These are phyloP conservation scores for Austroboletus festivus DNA, from an alignment of 768 basidiomycete genomes.

Conservation along the genomic window DNA sequence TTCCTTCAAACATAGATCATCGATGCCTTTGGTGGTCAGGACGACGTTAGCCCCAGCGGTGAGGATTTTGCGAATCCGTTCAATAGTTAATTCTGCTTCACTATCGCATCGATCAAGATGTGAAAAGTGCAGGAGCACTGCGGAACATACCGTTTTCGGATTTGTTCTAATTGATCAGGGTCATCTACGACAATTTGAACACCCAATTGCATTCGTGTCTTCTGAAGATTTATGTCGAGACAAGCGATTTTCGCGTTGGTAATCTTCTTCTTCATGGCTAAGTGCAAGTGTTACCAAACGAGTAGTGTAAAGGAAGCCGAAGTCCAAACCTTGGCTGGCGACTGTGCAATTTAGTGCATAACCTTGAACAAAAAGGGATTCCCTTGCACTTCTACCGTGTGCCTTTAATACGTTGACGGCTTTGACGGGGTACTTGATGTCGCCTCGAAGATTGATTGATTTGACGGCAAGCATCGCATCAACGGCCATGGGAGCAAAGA, in stretches of 20 bases:
- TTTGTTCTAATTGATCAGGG: constrained; percentile 94
- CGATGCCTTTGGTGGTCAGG: constrained; percentile 97
- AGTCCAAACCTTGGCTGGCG: constrained; percentile 87
- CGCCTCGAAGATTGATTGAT: constrained; percentile 89
- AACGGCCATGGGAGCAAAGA: constrained; percentile 98
- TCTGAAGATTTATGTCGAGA: constrained; percentile 96
- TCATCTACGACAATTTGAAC: constrained; percentile 97
- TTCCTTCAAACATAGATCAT: constrained; percentile 96
- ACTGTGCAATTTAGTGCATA: constrained; percentile 99
- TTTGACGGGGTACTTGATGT: constrained; percentile 98
- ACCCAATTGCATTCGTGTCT: constrained; percentile 95
- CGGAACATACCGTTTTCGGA: constrained; percentile 74
- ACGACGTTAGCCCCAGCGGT: constrained; percentile 96
- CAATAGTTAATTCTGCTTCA: constrained; percentile 93
- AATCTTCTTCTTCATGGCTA: constrained; percentile 97
- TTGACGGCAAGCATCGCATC: constrained; percentile 98
- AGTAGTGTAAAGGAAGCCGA: background rate
- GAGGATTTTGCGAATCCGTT: constrained; percentile 93
- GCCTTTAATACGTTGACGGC: constrained; percentile 98
- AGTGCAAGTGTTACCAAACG: constrained; percentile 1
- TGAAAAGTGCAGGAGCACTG: background rate
- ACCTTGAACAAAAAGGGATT: constrained; percentile 91
- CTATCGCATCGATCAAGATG: constrained; percentile 41
- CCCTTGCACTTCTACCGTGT: constrained; percentile 92
- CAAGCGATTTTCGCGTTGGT: constrained; percentile 95